A percentile compares a stretch with the other conserved stretches of the same genome.
Evolutionary conservation across 768 basidiomycete species (phyloP).

Genomic region (Antrodiella citrinella): DNA sequence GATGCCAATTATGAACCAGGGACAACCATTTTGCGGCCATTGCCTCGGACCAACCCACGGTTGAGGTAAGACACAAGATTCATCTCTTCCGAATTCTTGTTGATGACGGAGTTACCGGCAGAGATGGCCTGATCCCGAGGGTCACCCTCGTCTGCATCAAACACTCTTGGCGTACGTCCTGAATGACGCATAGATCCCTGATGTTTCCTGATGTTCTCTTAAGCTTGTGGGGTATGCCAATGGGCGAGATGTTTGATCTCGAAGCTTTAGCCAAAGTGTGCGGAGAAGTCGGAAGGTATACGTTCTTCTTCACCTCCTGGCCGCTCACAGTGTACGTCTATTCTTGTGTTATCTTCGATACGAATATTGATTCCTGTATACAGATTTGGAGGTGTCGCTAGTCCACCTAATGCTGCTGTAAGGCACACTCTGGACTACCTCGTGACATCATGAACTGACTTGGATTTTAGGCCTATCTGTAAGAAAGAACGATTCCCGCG

Average conservation of each 20-base stretch:
- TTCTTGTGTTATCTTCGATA: background rate
- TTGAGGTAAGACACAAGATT: constrained; percentile 50
- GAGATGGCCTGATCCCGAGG: background rate
- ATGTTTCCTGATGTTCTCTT: background rate
- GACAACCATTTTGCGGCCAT: constrained; percentile 67
- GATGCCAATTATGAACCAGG: too few relatives aligned
- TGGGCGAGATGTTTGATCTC: constrained; percentile 71
- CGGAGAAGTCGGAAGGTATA: constrained; percentile 50
- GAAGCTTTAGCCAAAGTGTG: constrained; percentile 53
- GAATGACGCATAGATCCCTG: too few relatives aligned
- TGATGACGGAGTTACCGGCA: too few relatives aligned
- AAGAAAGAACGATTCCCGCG: too few relatives aligned
- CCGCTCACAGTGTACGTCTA: constrained; percentile 57
- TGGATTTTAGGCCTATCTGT: too few relatives aligned
- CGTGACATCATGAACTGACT: too few relatives aligned
- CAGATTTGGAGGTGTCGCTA: constrained; percentile 61
- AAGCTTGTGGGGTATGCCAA: constrained; percentile 71
- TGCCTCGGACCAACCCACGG: constrained; percentile 58
- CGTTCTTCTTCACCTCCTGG: constrained; percentile 74
- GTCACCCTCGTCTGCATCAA: background rate
- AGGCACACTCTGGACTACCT: constrained; percentile 21
- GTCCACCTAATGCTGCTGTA: constrained; percentile 65
- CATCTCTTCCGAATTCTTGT: too few relatives aligned
- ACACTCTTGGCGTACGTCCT: background rate
- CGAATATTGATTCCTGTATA: constrained; percentile 2